phyloP scores from a whole-genome alignment of 2,329 filamentous ascomycete species.

The Ascosphaera acerosa region DNA sequence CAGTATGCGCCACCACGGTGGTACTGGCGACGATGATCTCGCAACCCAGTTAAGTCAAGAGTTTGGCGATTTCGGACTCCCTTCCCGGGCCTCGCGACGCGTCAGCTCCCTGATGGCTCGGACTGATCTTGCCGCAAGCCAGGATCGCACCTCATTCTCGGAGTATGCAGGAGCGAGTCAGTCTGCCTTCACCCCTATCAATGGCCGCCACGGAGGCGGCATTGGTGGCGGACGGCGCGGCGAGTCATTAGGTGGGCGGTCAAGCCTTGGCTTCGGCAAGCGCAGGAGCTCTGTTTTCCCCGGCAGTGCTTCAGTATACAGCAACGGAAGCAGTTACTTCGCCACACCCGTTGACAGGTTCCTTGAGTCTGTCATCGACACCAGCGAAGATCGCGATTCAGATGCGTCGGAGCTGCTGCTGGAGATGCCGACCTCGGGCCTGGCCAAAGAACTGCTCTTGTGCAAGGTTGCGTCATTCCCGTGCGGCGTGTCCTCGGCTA shows the following conservation, averaged over 20 bases:
- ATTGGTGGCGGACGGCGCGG: constrained; percentile 34
- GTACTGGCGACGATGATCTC: constrained; percentile 28
- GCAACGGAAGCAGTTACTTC: constrained; percentile 33
- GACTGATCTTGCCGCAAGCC: constrained; percentile 62
- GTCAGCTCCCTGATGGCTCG: constrained; percentile 80
- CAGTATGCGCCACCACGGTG: too few species aligned
- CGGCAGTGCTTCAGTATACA: constrained; percentile 22
- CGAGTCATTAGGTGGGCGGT: constrained; percentile 49
- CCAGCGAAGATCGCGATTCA: constrained; percentile 24
- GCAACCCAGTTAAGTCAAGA: constrained; percentile 50
- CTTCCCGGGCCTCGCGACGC: constrained; percentile 40
- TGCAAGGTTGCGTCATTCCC: constrained; percentile 40
- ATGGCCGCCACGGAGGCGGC: too few species aligned
- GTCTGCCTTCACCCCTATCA: constrained; percentile 14
- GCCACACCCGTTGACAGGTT: constrained; percentile 44
- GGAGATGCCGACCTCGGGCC: constrained; percentile 44
- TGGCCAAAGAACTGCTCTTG: constrained; percentile 47
- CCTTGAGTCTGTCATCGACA: constrained; percentile 39
- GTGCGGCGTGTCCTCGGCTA: constrained; percentile 24
- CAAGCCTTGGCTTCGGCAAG: constrained; percentile 30
- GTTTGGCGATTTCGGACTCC: constrained; percentile 27
- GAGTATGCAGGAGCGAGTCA: constrained; percentile 34
- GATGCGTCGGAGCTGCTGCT: constrained; percentile 49
- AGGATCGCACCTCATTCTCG: constrained; percentile 55
- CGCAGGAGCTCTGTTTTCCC: constrained; percentile 30